These are phyloP conservation scores for Wickerhamiella siamensis DNA, from an alignment of 805 yeast species.

Conservation along the genomic window DNA sequence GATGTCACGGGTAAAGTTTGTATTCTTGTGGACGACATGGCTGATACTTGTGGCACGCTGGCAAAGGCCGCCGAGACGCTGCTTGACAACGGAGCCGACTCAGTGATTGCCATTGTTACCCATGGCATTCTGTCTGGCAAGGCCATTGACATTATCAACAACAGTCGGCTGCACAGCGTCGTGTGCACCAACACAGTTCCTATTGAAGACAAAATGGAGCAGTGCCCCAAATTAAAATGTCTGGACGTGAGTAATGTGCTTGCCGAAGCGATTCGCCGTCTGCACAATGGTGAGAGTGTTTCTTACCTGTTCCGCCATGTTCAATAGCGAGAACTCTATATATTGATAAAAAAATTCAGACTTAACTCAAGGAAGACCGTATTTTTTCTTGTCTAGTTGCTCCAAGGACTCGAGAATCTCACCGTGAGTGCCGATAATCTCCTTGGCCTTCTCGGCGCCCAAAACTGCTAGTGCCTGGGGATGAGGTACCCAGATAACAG, in stretches of 20 bases:
- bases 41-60: slow-evolving; percentile 95
- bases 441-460: slow-evolving; percentile 33
- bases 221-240: slow-evolving; percentile 54
- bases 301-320: slow-evolving; percentile 53
- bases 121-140: slow-evolving; percentile 88
- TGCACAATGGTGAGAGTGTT: slow-evolving; percentile 93
- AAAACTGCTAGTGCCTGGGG: slow-evolving; percentile 47
- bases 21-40: slow-evolving; percentile 91
- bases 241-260: slow-evolving; percentile 76
- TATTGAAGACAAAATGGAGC: slow-evolving; percentile 45
- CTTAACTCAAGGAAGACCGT: slow-evolving; percentile 13
- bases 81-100: slow-evolving; percentile 63
- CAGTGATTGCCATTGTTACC: slow-evolving; percentile 87
- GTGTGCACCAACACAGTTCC: slow-evolving; percentile 95
- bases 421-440: slow-evolving; percentile 40
- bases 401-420: slow-evolving; percentile 38
- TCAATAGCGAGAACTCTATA: slow-evolving; percentile 5
- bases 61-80: slow-evolving; percentile 89
- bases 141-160: slow-evolving; percentile 63
- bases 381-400: slow-evolving; percentile 38
- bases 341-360: neutral
- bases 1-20: slow-evolving; percentile 80
- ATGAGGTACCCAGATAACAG: slow-evolving; percentile 93
- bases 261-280: slow-evolving; percentile 87
- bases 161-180: slow-evolving; percentile 52